Conservation (phyloP, 2,329 filamentous ascomycete species). For the Talaromyces rugulosus region DNA sequence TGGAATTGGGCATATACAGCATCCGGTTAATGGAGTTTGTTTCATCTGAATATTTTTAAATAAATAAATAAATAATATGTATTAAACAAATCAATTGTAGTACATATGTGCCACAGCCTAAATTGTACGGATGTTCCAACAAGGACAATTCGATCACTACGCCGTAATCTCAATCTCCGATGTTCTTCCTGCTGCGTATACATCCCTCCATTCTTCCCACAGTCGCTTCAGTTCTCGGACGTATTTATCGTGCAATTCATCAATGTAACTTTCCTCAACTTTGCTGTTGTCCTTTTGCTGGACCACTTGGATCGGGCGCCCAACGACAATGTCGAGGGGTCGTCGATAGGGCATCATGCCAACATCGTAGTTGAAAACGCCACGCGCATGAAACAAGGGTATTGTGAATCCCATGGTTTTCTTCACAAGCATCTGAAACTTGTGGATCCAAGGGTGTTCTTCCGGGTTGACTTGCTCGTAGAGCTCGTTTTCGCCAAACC, state of each 20-base stretch:
- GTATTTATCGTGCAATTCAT: conserved; percentile 75
- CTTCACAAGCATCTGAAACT: conserved; percentile 77
- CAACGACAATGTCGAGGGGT: conserved; percentile 85
- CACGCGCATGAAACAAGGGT: conserved; percentile 82
- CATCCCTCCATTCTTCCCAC: conserved; percentile 46
- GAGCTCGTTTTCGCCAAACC: conserved; percentile 92
- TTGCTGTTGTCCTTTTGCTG: conserved; percentile 52
- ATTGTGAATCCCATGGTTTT: conserved; percentile 87
- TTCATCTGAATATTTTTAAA: not conserved
- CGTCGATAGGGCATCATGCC: conserved; percentile 90
- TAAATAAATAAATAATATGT: conserved; percentile 1
- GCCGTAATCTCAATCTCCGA: conserved; percentile 43
- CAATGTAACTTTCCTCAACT: conserved; percentile 70
- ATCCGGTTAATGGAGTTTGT: not conserved
- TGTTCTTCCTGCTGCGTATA: conserved; percentile 40
- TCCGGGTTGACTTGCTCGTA: conserved; percentile 84
- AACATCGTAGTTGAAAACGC: conserved; percentile 96
- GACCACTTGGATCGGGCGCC: conserved; percentile 70
- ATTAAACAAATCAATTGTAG: not conserved
- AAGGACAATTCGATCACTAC: conserved; percentile 17
- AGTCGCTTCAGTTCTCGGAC: conserved; percentile 53
- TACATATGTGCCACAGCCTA: not conserved
- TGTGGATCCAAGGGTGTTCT: conserved; percentile 73
- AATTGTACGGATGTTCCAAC: not conserved
- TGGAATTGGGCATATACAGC: conserved; percentile 53